Percentiles rank a stretch among this genome's conserved stretches.
These are phyloP conservation scores for Orbilia javanica DNA, from an alignment of 2,329 filamentous ascomycete species.

Conservation along the genomic window DNA sequence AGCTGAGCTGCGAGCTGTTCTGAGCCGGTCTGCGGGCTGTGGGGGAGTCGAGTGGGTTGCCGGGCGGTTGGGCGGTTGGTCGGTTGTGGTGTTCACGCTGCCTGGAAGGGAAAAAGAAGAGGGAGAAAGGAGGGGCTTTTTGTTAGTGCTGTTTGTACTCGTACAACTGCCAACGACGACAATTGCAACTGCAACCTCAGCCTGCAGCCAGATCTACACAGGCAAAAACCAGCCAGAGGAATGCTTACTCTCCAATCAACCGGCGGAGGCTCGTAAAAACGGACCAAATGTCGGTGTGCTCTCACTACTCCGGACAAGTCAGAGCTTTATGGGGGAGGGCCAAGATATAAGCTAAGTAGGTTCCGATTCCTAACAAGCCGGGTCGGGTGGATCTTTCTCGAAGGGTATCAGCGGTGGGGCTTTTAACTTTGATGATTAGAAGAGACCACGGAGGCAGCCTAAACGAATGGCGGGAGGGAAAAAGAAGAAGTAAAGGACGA, in stretches of 20 bases:
- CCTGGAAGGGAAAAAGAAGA: constrained; percentile 5
- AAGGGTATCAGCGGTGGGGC: neutral
- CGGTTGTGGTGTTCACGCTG: constrained; percentile 23
- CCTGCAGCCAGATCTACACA: neutral
- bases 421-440: constrained; percentile 10
- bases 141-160: constrained; percentile 13
- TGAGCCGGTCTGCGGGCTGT: neutral
- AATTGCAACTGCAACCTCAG: neutral
- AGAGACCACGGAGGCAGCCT: neutral
- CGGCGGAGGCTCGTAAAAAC: neutral
- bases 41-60: neutral
- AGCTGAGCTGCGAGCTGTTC: no score
- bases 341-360: neutral
- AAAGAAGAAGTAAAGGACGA: no score
- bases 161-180: neutral
- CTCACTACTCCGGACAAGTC: neutral
- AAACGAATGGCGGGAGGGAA: no score
- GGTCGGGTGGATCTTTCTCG: constrained; percentile 20
- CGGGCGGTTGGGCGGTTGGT: neutral
- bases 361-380: neutral
- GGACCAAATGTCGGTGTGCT: neutral
- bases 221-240: neutral
- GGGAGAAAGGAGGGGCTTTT: neutral
- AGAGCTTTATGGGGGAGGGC: neutral
- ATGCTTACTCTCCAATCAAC: constrained; percentile 16